Conservation (phyloP, 495 filamentous ascomycete genomes). For the Daldinia concentrica region DNA sequence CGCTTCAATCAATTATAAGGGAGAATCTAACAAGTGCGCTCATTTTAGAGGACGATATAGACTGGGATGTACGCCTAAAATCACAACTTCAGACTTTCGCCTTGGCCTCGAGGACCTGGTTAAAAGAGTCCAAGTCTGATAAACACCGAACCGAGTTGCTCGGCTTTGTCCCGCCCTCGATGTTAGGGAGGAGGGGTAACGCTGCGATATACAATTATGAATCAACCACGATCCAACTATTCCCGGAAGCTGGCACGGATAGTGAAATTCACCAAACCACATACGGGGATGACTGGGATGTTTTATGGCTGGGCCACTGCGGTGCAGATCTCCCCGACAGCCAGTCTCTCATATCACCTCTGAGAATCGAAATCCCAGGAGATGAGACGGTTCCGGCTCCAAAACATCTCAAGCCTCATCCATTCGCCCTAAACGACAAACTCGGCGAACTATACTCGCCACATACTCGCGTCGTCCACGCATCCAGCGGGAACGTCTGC, state of each 20-base stretch:
- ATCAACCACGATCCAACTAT: conserved; percentile 11
- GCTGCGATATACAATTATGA: background rate
- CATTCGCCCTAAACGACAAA: conserved; percentile 54
- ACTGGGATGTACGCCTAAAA: conserved; percentile 60
- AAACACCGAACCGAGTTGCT: background rate
- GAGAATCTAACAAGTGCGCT: conserved; percentile 53
- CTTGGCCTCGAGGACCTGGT: conserved; percentile 43
- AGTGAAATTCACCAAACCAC: conserved; percentile 3
- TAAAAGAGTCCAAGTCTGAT: conserved; percentile 26
- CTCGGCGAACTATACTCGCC: conserved; percentile 51
- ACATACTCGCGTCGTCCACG: conserved; percentile 58
- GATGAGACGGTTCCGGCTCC: conserved; percentile 54
- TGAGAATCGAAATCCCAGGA: conserved; percentile 46
- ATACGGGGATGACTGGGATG: conserved; percentile 60
- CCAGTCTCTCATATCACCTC: conserved; percentile 23
- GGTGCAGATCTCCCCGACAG: conserved; percentile 52
- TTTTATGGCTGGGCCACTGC: conserved; percentile 63
- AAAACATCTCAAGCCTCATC: conserved; percentile 54
- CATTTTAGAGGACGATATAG: conserved; percentile 61
- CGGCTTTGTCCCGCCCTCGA: conserved; percentile 2
- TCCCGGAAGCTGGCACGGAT: background rate
- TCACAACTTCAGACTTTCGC: conserved; percentile 55
- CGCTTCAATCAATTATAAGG: conserved; percentile 48
- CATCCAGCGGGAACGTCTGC: conserved; percentile 51
- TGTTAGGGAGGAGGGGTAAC: background rate